These are phyloP conservation scores for Hypoxylon cercidicola DNA, from an alignment of 495 filamentous ascomycete species.

Conservation along the genomic window DNA sequence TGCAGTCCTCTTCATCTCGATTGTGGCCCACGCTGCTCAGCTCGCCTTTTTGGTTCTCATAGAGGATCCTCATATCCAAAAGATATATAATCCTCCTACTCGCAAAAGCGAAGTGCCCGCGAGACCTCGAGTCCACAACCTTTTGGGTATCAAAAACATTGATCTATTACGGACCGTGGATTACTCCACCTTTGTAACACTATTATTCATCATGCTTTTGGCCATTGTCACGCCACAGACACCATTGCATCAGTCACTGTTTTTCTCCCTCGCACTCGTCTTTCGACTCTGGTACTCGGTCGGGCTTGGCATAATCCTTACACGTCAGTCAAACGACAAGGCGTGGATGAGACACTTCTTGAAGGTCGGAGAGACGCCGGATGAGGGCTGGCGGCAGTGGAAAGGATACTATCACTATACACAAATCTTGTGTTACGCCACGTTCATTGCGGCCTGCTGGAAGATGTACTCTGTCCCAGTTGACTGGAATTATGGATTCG, in stretches of 20 bases:
- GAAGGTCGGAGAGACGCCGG: conserved; percentile 89
- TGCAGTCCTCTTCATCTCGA: conserved; percentile 94
- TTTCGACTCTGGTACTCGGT: conserved; percentile 95
- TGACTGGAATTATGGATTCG: conserved; percentile 86
- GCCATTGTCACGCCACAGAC: conserved; percentile 83
- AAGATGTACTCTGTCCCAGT: conserved; percentile 91
- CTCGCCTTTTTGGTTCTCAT: conserved; percentile 89
- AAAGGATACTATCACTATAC: conserved; percentile 95
- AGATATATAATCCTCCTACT: conserved; percentile 92
- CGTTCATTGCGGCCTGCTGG: conserved; percentile 91
- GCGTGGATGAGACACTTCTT: conserved; percentile 96
- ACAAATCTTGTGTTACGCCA: conserved; percentile 86
- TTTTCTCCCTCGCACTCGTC: conserved; percentile 78
- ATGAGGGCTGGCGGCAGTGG: conserved; percentile 98
- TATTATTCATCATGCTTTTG: conserved; percentile 76
- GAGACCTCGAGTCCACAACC: conserved; percentile 74
- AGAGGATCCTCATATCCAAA: conserved; percentile 98
- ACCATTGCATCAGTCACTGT: conserved; percentile 74
- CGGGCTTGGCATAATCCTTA: conserved; percentile 86
- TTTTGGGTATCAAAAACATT: conserved; percentile 82
- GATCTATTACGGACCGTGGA: conserved; percentile 90
- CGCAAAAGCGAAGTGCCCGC: conserved; percentile 58
- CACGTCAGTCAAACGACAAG: conserved; percentile 87
- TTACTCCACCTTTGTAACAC: conserved; percentile 77
- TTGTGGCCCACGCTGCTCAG: conserved; percentile 93